A percentile compares a stretch with the other conserved stretches of the same genome.
Conservation (phyloP, 192 early-diverging fungal genomes). For the Chytriomyces confervae region DNA sequence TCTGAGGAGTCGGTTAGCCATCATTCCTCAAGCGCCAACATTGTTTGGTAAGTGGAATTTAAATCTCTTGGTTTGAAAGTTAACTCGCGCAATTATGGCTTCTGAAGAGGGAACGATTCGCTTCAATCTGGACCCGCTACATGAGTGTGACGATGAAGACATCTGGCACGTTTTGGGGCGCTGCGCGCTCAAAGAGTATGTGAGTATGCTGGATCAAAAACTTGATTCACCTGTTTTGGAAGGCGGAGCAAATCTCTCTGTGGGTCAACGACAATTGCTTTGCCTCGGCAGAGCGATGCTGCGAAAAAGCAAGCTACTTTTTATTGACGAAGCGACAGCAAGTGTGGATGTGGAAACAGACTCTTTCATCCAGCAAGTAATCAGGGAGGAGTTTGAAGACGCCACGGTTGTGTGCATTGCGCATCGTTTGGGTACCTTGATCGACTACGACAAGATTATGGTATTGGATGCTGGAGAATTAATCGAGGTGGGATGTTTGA, state of each 20-base stretch:
- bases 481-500: slow-evolving; percentile 60
- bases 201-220: slow-evolving; percentile 34
- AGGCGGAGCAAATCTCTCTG: slow-evolving; percentile 68
- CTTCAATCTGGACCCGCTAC: slow-evolving; percentile 13
- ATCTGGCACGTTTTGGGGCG: slow-evolving; percentile 72
- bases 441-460: slow-evolving; percentile 66
- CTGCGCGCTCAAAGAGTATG: slow-evolving; percentile 41
- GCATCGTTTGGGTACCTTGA: slow-evolving; percentile 48
- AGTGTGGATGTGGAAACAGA: slow-evolving; percentile 54
- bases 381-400: slow-evolving; percentile 45
- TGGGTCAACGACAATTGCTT: slow-evolving; percentile 67
- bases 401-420: slow-evolving; percentile 56
- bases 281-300: slow-evolving; percentile 51
- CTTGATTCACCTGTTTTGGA: slow-evolving; percentile 64
- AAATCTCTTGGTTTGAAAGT: too few species aligned
- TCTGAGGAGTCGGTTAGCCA: slow-evolving; percentile 56
- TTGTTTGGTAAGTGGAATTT: slow-evolving; percentile 47
- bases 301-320: slow-evolving; percentile 1
- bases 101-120: slow-evolving; percentile 26
- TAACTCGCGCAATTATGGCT: too few species aligned
- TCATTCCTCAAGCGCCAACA: slow-evolving; percentile 62
- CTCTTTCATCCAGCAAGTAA: slow-evolving; percentile 21
- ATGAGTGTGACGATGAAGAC: slow-evolving; percentile 43
- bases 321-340: slow-evolving; percentile 54
- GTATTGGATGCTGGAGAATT: slow-evolving; percentile 74